Percentiles rank a stretch among this genome's conserved stretches.
Conservation (phyloP, 2,329 filamentous ascomycete species). For the Fusarium equiseti region DNA sequence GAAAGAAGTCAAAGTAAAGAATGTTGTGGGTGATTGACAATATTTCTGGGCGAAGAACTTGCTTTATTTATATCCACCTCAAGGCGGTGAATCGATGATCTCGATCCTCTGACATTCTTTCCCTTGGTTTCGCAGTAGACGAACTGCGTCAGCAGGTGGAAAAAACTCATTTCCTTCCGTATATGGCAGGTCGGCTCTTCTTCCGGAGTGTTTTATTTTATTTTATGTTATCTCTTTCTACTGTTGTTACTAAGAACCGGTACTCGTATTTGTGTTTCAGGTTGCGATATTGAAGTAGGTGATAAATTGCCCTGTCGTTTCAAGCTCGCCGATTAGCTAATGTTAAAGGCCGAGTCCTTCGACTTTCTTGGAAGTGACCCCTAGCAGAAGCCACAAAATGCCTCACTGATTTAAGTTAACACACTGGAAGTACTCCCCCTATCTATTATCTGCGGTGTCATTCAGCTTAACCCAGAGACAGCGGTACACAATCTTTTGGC, state of each 20-base stretch:
- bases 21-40: background rate
- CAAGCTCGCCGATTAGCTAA: background rate
- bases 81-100: background rate
- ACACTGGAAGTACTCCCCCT: background rate
- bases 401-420: background rate
- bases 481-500: background rate
- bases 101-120: background rate
- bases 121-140: background rate
- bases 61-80: background rate
- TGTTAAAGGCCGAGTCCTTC: background rate
- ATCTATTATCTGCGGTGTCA: background rate
- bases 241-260: background rate
- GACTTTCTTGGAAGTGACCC: background rate
- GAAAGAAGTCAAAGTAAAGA: background rate
- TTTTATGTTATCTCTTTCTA: background rate
- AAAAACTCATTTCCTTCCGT: background rate
- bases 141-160: background rate
- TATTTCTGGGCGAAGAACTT: background rate
- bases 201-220: background rate
- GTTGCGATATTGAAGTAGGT: background rate
- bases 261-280: background rate
- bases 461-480: background rate
- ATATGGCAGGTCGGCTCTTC: background rate
- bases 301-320: background rate
- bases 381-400: background rate